Evolutionary conservation across 768 basidiomycete species (phyloP).

Genomic region (Termitomyces sp.): DNA sequence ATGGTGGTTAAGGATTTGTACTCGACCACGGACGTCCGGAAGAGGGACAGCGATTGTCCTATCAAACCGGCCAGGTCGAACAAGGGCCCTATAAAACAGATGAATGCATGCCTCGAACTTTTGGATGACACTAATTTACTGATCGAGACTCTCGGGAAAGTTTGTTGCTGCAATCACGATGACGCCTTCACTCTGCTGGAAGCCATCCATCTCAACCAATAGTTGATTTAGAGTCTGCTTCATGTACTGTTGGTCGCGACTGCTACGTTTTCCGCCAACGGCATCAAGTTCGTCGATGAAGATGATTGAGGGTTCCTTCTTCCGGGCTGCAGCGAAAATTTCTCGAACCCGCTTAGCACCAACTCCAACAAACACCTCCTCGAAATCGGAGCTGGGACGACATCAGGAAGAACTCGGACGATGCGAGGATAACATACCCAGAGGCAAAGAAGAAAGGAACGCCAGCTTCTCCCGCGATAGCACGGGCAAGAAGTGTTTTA

Average conservation of each 20-base stretch:
- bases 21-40: conserved; percentile 90
- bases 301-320: conserved; percentile 94
- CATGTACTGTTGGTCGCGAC: conserved; percentile 82
- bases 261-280: conserved; percentile 84
- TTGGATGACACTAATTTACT: conserved; percentile 39
- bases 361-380: conserved; percentile 96
- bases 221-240: conserved; percentile 96
- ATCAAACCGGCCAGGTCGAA: conserved; percentile 96
- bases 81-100: conserved; percentile 61
- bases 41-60: conserved; percentile 87
- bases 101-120: conserved; percentile 3
- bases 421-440: conserved; percentile 43
- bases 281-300: conserved; percentile 98
- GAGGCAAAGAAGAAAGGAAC: conserved; percentile 98
- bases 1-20: conserved; percentile 91
- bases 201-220: conserved; percentile 96
- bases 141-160: conserved; percentile 91
- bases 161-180: conserved; percentile 98
- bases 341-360: conserved; percentile 95
- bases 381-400: conserved; percentile 77
- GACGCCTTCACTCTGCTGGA: conserved; percentile 87
- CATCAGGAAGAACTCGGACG: conserved; percentile 7
- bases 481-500: conserved; percentile 96
- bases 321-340: conserved; percentile 88
- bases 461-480: conserved; percentile 95